Evolutionary conservation across 2,329 filamentous ascomycete genomes (phyloP), one percentile per base, ranked within the genome.

Genomic region (Hyphodiscus sp.): DNA sequence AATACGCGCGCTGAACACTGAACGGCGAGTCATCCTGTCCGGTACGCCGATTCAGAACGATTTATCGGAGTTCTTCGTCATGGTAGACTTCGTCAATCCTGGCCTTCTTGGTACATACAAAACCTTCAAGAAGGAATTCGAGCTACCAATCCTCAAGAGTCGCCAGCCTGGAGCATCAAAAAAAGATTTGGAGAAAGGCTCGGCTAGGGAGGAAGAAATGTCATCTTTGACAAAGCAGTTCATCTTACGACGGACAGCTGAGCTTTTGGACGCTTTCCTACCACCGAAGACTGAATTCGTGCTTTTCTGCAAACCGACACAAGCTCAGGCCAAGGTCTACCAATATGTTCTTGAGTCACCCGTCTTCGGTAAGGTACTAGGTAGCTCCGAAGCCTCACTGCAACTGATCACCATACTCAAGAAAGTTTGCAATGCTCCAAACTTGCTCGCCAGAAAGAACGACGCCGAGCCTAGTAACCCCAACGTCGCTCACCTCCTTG

Each of bases 241-340:
- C 65, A 76, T 99, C 3, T 76, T 99, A 3, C 82, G 94, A 2
- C 80, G 94, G 16, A 82, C 97, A 56, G 96, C 97, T 70, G 87
- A 89, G 0, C 91, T 99, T 62, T 90, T 99, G 0, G 89, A 95
- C 47, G 85, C 85, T 1, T 83, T 90, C 44, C 76, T 99, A 15
- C 92, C 92, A 0, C 92, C 92, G 70, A 99, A 99, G 73, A 83
- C 94, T 13, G 94, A 99, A 69, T 99, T 97, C 62, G 88, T 99
- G 1, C 73, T 99, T 0, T 97, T 94, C 62, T 94, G 94, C 0
- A 94, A 91, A 0, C 83, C 97, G 68, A 96, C 91, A 0, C 80
- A 85, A 38, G 90, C 92, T 59, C 94, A 99, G 67, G 89, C 91
- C 2, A 91, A 96, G 55, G 73, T 97, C 0, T 99, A 99, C 64